A percentile compares a stretch with the other conserved stretches of the same genome.
phyloP scores from a whole-genome alignment of 768 basidiomycete species.

The Boletales sp. region DNA sequence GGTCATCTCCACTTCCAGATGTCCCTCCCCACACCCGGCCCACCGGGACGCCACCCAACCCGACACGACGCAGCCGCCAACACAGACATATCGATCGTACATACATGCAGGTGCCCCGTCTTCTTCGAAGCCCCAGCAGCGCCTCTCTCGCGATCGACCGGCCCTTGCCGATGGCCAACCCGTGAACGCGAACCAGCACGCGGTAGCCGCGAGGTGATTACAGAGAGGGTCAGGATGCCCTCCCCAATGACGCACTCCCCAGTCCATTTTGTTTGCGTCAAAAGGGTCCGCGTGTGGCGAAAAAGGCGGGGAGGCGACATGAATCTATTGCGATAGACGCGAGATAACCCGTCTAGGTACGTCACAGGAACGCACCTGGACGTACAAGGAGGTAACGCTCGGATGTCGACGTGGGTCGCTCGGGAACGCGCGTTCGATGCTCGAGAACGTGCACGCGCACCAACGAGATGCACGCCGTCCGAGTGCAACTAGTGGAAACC shows the following conservation, averaged over 20 bases:
- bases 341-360: conserved; percentile 8
- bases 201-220: conserved; percentile 31
- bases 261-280: no score
- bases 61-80: no score
- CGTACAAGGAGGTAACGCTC: conserved; percentile 8
- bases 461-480: no score
- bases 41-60: not conserved
- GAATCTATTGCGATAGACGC: conserved; percentile 5
- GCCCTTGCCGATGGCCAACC: not conserved
- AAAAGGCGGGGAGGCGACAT: conserved; percentile 28
- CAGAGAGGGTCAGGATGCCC: conserved; percentile 2
- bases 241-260: no score
- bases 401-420: conserved; percentile 19
- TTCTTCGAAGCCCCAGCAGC: not conserved
- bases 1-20: no score
- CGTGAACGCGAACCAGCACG: conserved; percentile 10
- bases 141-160: not conserved
- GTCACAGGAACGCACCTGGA: conserved; percentile 26
- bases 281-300: not conserved
- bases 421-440: not conserved
- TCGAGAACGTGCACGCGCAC: not conserved
- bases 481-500: not conserved
- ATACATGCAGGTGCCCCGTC: no score
- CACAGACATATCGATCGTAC: no score
- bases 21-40: no score